Conservation (phyloP, 2,329 filamentous ascomycete species). For the Alternaria conjuncta region DNA sequence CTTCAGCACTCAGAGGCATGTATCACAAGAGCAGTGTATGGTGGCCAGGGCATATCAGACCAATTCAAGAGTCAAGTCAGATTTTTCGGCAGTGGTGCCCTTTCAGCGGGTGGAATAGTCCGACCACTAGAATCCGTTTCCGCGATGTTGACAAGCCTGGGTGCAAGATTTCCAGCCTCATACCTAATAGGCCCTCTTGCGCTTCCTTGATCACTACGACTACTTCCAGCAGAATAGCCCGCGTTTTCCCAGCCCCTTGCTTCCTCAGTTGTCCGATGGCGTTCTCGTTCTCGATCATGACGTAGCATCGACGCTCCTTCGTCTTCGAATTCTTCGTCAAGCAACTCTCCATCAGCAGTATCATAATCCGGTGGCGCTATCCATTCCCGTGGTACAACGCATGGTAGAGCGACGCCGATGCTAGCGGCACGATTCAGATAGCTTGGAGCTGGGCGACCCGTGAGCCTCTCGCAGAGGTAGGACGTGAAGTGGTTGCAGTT, state of each 20-base stretch:
- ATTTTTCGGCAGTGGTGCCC: conserved; percentile 52
- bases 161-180: conserved; percentile 38
- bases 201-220: conserved; percentile 44
- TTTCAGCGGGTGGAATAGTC: conserved; percentile 52
- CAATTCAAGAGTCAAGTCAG: conserved; percentile 37
- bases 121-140: conserved; percentile 53
- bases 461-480: conserved; percentile 75
- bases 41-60: conserved; percentile 3
- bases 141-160: conserved; percentile 44
- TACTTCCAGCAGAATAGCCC: conserved; percentile 36
- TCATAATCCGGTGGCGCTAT: conserved; percentile 79
- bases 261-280: conserved; percentile 35
- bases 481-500: conserved; percentile 92
- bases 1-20: neutral
- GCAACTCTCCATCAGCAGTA: conserved; percentile 71
- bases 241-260: conserved; percentile 39
- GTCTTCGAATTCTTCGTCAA: conserved; percentile 62
- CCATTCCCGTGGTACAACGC: conserved; percentile 83
- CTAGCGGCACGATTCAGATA: conserved; percentile 87
- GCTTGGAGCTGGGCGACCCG: conserved; percentile 69
- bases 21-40: conserved; percentile 4
- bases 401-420: conserved; percentile 80
- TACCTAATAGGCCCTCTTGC: conserved; percentile 40
- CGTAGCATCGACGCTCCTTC: conserved; percentile 68
- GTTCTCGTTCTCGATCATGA: conserved; percentile 40